A percentile compares a stretch with the other conserved stretches of the same genome.
Conservation (phyloP, 1,284 basidiomycete genomes). For the Serendipita sp. region DNA sequence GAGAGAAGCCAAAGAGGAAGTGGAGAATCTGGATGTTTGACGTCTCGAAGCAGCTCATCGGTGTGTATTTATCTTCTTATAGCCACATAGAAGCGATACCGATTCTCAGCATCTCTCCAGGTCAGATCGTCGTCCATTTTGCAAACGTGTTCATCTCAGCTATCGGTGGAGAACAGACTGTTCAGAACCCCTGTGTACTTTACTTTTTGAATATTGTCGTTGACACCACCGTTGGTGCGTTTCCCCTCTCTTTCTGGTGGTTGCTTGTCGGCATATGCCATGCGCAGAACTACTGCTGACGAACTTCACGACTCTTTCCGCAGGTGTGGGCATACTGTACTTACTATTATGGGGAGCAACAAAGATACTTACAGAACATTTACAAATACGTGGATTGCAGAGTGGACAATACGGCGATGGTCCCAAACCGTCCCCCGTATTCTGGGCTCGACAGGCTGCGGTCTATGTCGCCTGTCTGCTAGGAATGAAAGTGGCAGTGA, state of each 20-base stretch:
- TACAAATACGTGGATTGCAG: constrained; percentile 62
- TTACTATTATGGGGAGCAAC: constrained; percentile 58
- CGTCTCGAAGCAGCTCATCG: constrained; percentile 82
- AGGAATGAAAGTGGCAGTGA: constrained; percentile 82
- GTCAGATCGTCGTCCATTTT: constrained; percentile 81
- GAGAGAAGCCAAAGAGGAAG: constrained; percentile 70
- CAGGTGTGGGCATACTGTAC: constrained; percentile 80
- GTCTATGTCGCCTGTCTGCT: constrained; percentile 75
- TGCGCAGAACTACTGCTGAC: not conserved
- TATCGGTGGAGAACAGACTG: constrained; percentile 47
- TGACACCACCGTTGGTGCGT: constrained; percentile 82
- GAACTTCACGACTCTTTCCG: constrained; percentile 1
- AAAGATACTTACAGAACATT: constrained; percentile 47
- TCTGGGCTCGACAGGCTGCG: constrained; percentile 73
- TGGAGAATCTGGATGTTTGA: constrained; percentile 93
- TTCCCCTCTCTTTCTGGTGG: not conserved
- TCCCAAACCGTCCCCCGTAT: constrained; percentile 37
- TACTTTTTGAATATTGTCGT: constrained; percentile 93
- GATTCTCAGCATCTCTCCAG: not conserved
- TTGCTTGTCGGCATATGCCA: not conserved
- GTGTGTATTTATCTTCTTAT: not conserved
- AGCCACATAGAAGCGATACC: not conserved
- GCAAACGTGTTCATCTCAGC: constrained; percentile 74
- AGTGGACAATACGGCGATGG: constrained; percentile 81
- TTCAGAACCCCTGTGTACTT: constrained; percentile 73